Conservation (phyloP, 2,329 filamentous ascomycete species). For the Acarospora socialis region DNA sequence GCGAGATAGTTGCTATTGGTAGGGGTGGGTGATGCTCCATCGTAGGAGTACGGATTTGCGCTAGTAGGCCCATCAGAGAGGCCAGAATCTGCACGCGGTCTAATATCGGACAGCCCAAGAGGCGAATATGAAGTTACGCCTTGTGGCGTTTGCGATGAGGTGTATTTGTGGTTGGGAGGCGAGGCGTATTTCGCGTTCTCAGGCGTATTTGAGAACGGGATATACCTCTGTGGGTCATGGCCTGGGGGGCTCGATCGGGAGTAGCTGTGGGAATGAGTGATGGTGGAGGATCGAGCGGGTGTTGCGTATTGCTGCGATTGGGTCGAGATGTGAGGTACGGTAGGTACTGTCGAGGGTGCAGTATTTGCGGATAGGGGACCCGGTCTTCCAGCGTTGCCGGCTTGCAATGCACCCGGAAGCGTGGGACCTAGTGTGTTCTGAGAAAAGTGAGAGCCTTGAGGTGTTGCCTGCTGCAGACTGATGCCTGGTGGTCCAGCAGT, state of each 20-base stretch:
- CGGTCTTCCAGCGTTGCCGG: conserved; percentile 38
- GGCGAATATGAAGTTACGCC: conserved; percentile 66
- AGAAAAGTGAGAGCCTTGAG: conserved; percentile 34
- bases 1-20: conserved; percentile 85
- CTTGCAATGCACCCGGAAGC: conserved; percentile 48
- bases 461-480: conserved; percentile 44
- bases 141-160: conserved; percentile 40
- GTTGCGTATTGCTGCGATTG: conserved; percentile 31
- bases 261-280: conserved; percentile 58
- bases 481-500: conserved; percentile 39
- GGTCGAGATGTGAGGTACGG: conserved; percentile 36
- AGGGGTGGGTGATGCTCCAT: conserved; percentile 49
- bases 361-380: conserved; percentile 40
- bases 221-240: conserved; percentile 45
- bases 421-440: conserved; percentile 22
- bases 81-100: conserved; percentile 69
- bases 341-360: conserved; percentile 42
- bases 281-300: conserved; percentile 50
- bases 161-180: conserved; percentile 40
- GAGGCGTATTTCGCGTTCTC: conserved; percentile 54
- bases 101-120: conserved; percentile 79
- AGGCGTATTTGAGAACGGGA: conserved; percentile 50
- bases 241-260: conserved; percentile 71
- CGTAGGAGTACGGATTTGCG: conserved; percentile 44
- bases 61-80: conserved; percentile 58